A percentile compares a stretch with the other conserved stretches of the same genome.
phyloP scores from a whole-genome alignment of 108 stramenopile species.

The Chaetoceros tenuissimus region DNA sequence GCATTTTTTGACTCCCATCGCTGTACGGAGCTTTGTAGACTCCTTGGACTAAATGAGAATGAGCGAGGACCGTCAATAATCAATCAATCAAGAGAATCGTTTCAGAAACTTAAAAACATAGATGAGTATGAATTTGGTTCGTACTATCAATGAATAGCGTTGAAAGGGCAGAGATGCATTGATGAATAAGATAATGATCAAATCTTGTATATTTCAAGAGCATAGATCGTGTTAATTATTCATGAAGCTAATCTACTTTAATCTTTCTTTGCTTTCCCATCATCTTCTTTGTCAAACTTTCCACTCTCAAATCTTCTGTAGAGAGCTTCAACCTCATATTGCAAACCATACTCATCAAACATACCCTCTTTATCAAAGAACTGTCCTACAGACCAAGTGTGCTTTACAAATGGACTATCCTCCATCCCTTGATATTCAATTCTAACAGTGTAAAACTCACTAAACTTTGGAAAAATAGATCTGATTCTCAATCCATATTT shows the following conservation, averaged over 20 bases:
- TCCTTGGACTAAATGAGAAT: constrained; percentile 20
- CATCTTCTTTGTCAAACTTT: constrained; percentile 46
- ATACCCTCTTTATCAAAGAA: constrained; percentile 90
- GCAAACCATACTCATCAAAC: constrained; percentile 79
- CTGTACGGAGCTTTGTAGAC: constrained; percentile 26
- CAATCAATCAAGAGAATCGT: too few relatives aligned
- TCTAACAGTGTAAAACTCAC: constrained; percentile 80
- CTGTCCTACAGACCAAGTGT: constrained; percentile 79
- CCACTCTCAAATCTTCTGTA: constrained; percentile 55
- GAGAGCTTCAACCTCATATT: constrained; percentile 50
- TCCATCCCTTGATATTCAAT: constrained; percentile 45
- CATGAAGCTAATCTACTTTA: too few relatives aligned
- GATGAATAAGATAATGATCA: not conserved
- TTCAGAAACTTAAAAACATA: too few relatives aligned
- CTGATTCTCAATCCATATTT: constrained; percentile 71
- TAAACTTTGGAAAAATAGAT: constrained; percentile 77
- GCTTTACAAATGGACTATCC: constrained; percentile 43
- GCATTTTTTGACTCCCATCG: constrained; percentile 32
- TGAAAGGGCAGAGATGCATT: too few relatives aligned
- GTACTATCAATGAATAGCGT: too few relatives aligned
- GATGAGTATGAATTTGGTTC: too few relatives aligned
- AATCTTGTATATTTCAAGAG: too few relatives aligned
- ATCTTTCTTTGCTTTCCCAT: constrained; percentile 5
- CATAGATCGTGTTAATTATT: too few relatives aligned
- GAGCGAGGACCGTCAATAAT: too few relatives aligned